Percentiles rank a stretch among this genome's conserved stretches.
Evolutionary conservation across 352 stramenopile species (phyloP).

Genomic region (Phytopythium oedochilum): DNA sequence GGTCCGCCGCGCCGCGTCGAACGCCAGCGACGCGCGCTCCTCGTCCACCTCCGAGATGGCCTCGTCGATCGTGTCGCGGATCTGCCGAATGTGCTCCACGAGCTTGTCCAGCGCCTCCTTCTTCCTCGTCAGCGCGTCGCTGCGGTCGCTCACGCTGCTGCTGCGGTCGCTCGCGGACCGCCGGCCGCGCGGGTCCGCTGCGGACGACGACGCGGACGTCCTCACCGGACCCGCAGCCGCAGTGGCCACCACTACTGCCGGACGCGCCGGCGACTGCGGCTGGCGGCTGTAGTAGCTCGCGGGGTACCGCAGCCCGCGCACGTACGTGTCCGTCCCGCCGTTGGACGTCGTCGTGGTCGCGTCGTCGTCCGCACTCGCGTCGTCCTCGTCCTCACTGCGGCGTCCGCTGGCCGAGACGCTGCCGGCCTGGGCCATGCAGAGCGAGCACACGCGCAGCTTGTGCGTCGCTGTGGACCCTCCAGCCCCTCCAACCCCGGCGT

Average conservation of each 20-base stretch:
- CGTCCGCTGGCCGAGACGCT: slow-evolving; percentile 23
- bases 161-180: slow-evolving; percentile 4
- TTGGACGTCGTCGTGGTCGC: slow-evolving; percentile 34
- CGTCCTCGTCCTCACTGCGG: slow-evolving; percentile 16
- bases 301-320: slow-evolving; percentile 26
- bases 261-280: background rate
- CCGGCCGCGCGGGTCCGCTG: background rate
- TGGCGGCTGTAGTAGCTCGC: slow-evolving; percentile 6
- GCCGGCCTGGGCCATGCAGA: slow-evolving; percentile 52
- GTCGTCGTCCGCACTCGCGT: slow-evolving; percentile 11
- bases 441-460: slow-evolving; percentile 58
- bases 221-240: no score
- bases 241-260: no score
- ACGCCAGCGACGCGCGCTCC: background rate
- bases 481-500: no score
- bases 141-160: slow-evolving; percentile 4
- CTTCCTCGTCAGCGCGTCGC: slow-evolving; percentile 9
- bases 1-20: background rate
- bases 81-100: slow-evolving; percentile 59
- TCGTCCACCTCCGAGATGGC: slow-evolving; percentile 59
- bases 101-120: slow-evolving; percentile 47
- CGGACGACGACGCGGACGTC: background rate
- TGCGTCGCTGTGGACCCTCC: slow-evolving; percentile 24
- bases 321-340: slow-evolving; percentile 42
- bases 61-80: slow-evolving; percentile 62